Percentiles rank a stretch among this genome's conserved stretches.
These are phyloP conservation scores for Lactarius akahatsu DNA, from an alignment of 768 basidiomycete species.

Conservation along the genomic window DNA sequence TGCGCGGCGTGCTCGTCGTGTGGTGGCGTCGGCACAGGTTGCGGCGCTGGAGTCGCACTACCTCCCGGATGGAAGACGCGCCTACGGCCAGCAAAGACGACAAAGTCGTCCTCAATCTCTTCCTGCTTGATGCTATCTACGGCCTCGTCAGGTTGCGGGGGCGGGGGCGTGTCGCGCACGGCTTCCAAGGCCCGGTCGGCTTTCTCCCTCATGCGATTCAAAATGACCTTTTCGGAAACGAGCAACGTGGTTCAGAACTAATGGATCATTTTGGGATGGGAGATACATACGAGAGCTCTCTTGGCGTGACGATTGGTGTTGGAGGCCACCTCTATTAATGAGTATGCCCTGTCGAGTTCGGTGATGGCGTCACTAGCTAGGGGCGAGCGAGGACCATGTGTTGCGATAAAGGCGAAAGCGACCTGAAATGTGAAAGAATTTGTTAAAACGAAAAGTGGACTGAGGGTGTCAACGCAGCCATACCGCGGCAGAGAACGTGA, in stretches of 20 bases:
- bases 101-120: conserved; percentile 60
- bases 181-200: conserved; percentile 53
- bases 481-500: conserved; percentile 55
- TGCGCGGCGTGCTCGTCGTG: conserved; percentile 7
- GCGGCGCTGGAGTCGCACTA: conserved; percentile 25
- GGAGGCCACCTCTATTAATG: conserved; percentile 65
- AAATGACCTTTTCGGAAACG: conserved; percentile 48
- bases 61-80: conserved; percentile 55
- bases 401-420: conserved; percentile 78
- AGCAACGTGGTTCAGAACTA: neutral
- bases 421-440: conserved; percentile 27
- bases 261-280: neutral
- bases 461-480: conserved; percentile 47
- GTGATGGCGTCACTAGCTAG: conserved; percentile 65
- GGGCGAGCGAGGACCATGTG: conserved; percentile 66
- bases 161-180: conserved; percentile 38
- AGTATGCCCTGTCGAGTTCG: conserved; percentile 66
- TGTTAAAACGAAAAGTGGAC: neutral
- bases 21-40: neutral
- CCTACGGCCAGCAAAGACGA: conserved; percentile 67
- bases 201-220: conserved; percentile 62
- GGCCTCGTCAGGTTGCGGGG: conserved; percentile 38
- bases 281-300: conserved; percentile 56
- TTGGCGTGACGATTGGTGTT: conserved; percentile 58
- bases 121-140: conserved; percentile 51